A percentile compares a stretch with the other conserved stretches of the same genome.
Evolutionary conservation across 257 asterid genomes (phyloP).

Genomic region (Oldenlandia corymbosa): DNA sequence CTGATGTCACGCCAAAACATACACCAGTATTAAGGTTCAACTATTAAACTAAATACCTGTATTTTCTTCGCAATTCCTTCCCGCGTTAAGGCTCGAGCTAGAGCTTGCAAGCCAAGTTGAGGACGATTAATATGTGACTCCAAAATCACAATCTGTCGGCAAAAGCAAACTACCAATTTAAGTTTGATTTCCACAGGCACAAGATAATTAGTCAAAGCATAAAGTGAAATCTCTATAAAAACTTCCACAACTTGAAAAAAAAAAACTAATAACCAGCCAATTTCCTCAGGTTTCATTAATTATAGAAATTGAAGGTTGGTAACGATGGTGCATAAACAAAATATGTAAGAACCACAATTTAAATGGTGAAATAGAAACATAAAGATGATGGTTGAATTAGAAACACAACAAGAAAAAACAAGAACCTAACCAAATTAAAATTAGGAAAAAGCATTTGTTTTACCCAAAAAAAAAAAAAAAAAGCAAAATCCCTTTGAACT

Average conservation of each 20-base stretch:
- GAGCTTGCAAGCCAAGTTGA: slow-evolving; percentile 81
- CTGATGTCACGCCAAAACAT: slow-evolving; percentile 8
- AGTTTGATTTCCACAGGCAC: not conserved
- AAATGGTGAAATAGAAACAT: not conserved
- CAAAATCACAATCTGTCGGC: slow-evolving; percentile 76
- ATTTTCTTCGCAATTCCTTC: slow-evolving; percentile 85
- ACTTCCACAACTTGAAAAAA: not conserved
- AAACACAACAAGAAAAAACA: not conserved
- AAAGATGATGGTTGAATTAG: not conserved
- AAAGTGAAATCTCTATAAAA: not conserved
- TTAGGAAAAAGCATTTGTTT: too few relatives aligned
- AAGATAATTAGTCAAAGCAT: not conserved
- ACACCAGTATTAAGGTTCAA: slow-evolving; percentile 18
- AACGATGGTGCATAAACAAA: not conserved
- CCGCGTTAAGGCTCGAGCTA: slow-evolving; percentile 80
- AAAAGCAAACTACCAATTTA: not conserved
- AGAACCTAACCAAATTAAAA: too few relatives aligned
- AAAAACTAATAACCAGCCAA: not conserved
- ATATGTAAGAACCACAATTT: not conserved
- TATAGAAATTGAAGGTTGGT: not conserved
- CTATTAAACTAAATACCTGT: slow-evolving; percentile 45
- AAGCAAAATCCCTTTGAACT: too few relatives aligned
- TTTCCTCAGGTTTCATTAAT: too few relatives aligned
- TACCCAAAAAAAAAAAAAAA: too few relatives aligned
- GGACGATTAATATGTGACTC: slow-evolving; percentile 64